Conservation (phyloP, 139 green algal genomes). For the Chlamydomonas schloesseri region DNA sequence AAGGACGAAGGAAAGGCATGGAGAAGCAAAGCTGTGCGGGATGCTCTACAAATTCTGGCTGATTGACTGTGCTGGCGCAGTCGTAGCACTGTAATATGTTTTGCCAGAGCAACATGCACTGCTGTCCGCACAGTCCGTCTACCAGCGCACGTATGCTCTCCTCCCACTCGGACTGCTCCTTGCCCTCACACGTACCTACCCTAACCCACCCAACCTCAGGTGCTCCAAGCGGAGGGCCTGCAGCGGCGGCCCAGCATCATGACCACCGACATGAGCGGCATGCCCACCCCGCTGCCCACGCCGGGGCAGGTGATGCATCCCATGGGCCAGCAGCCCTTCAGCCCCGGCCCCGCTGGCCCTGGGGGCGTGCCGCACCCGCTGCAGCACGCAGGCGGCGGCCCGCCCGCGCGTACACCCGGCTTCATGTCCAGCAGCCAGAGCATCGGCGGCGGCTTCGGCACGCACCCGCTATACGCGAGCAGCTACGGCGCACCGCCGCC, state of each 20-base stretch:
- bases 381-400: slow-evolving; percentile 1
- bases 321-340: slow-evolving; percentile 5
- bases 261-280: not conserved
- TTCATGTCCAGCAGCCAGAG: not conserved
- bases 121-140: too few relatives aligned
- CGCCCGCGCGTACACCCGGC: too few relatives aligned
- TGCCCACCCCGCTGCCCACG: not conserved
- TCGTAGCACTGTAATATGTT: too few relatives aligned
- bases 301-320: not conserved
- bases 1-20: too few relatives aligned
- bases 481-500: not conserved
- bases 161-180: too few relatives aligned
- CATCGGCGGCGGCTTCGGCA: not conserved
- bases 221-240: slow-evolving; percentile 32
- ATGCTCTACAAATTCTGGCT: too few relatives aligned
- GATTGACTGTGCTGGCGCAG: too few relatives aligned
- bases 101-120: too few relatives aligned
- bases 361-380: slow-evolving; percentile 16
- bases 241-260: slow-evolving; percentile 33
- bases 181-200: not conserved
- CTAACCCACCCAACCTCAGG: not conserved
- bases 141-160: too few relatives aligned
- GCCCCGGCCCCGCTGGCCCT: not conserved
- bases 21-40: too few relatives aligned
- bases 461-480: not conserved